Evolutionary conservation across 306 rosid genomes (phyloP).

Genomic region (Vicia villosa): DNA sequence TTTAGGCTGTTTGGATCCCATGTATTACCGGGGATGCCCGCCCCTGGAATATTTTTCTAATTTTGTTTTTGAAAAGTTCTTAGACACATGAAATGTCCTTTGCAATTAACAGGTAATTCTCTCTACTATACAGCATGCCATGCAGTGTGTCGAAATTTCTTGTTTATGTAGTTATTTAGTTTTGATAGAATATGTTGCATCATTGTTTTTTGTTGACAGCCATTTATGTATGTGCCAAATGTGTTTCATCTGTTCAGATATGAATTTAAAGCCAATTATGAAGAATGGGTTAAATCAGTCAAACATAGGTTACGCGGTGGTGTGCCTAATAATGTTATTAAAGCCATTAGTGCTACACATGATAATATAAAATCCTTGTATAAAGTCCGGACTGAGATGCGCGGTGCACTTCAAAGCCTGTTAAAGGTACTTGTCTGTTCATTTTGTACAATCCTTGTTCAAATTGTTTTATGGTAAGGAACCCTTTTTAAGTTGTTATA

Average conservation of each 20-base stretch:
- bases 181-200: constrained; percentile 7
- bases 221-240: constrained; percentile 21
- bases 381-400: constrained; percentile 83
- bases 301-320: constrained; percentile 65
- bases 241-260: constrained; percentile 57
- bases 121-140: too few relatives aligned
- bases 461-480: constrained; percentile 9
- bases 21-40: too few relatives aligned
- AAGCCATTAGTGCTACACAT: constrained; percentile 56
- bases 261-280: constrained; percentile 86
- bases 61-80: too few relatives aligned
- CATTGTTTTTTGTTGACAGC: constrained; percentile 13
- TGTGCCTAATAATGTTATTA: constrained; percentile 55
- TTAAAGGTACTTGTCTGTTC: constrained; percentile 60
- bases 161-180: not conserved
- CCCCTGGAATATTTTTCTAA: too few relatives aligned
- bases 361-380: constrained; percentile 69
- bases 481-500: constrained; percentile 2
- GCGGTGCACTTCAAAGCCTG: constrained; percentile 71
- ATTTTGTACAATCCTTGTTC: not conserved
- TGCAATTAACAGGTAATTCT: too few relatives aligned
- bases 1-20: not conserved
- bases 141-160: too few relatives aligned
- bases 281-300: constrained; percentile 78
- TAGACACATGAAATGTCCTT: too few relatives aligned